phyloP scores from a whole-genome alignment of 257 asterid species.

The Fraxinus pennsylvanica region DNA sequence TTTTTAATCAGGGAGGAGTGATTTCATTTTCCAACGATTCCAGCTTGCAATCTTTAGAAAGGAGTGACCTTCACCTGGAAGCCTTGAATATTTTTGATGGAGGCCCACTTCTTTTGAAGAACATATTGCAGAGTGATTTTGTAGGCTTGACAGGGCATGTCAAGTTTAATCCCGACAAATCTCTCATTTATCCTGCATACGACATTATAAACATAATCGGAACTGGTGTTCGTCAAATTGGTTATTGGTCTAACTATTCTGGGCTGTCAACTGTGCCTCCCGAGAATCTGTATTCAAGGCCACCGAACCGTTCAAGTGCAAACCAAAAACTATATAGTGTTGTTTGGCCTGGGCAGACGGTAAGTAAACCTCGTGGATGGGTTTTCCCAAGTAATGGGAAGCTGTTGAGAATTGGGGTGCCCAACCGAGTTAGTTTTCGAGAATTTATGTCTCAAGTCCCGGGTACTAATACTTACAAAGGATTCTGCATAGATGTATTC shows the following conservation, averaged over 20 bases:
- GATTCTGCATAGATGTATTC: slow-evolving; percentile 91
- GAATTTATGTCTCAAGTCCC: slow-evolving; percentile 78
- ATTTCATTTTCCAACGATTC: slow-evolving; percentile 72
- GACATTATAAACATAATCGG: slow-evolving; percentile 81
- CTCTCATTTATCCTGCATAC: slow-evolving; percentile 65
- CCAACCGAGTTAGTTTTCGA: slow-evolving; percentile 64
- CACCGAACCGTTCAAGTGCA: slow-evolving; percentile 55
- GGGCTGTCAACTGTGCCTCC: slow-evolving; percentile 76
- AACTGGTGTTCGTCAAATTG: slow-evolving; percentile 70
- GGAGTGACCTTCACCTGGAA: slow-evolving; percentile 62
- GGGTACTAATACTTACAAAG: slow-evolving; percentile 63
- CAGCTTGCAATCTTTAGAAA: slow-evolving; percentile 39
- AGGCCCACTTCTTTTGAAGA: slow-evolving; percentile 65
- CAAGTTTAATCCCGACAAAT: slow-evolving; percentile 59
- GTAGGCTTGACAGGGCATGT: slow-evolving; percentile 73
- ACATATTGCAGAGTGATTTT: slow-evolving; percentile 56
- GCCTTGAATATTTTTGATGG: slow-evolving; percentile 74
- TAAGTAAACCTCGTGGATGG: slow-evolving; percentile 89
- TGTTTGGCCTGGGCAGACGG: slow-evolving; percentile 87
- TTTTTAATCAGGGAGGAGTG: slow-evolving; percentile 66
- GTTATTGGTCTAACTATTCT: slow-evolving; percentile 85
- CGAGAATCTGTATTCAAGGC: slow-evolving; percentile 47
- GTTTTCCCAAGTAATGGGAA: slow-evolving; percentile 86
- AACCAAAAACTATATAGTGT: slow-evolving; percentile 55
- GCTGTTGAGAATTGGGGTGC: slow-evolving; percentile 77